Evolutionary conservation across 2,329 filamentous ascomycete genomes (phyloP).

Genomic region (Alternaria sp.): DNA sequence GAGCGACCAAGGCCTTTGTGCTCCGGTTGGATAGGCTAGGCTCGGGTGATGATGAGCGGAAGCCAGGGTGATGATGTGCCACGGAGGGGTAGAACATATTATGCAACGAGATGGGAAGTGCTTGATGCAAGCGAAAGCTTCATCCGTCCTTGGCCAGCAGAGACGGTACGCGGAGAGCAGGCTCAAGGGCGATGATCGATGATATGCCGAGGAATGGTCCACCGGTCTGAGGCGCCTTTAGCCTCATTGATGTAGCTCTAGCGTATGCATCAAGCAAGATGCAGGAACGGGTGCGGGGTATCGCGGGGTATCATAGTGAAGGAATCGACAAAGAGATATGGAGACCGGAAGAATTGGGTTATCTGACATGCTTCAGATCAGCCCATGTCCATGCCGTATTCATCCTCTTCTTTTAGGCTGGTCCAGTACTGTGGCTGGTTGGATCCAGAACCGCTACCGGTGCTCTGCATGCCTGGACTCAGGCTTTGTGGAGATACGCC

Average conservation of each 20-base stretch:
- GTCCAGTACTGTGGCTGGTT: constrained; percentile 63
- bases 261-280: constrained; percentile 40
- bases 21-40: constrained; percentile 13
- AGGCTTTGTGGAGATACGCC: constrained; percentile 66
- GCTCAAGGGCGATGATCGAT: neutral
- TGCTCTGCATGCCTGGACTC: constrained; percentile 66
- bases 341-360: constrained; percentile 16
- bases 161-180: constrained; percentile 33
- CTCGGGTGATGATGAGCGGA: constrained; percentile 14
- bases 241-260: constrained; percentile 17
- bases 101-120: constrained; percentile 43
- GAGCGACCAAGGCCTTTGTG: constrained; percentile 4
- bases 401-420: constrained; percentile 93
- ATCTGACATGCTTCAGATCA: constrained; percentile 35
- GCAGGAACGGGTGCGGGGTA: constrained; percentile 43
- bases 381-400: constrained; percentile 78
- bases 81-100: constrained; percentile 31
- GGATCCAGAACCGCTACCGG: constrained; percentile 67
- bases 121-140: constrained; percentile 33
- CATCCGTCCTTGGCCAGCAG: constrained; percentile 46
- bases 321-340: constrained; percentile 33
- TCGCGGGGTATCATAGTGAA: constrained; percentile 48
- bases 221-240: constrained; percentile 8
- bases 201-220: constrained; percentile 7
- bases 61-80: constrained; percentile 28